These are phyloP conservation scores for Conidiobolus coronatus DNA, from an alignment of 371 early-diverging fungal genomes.

Conservation along the genomic window DNA sequence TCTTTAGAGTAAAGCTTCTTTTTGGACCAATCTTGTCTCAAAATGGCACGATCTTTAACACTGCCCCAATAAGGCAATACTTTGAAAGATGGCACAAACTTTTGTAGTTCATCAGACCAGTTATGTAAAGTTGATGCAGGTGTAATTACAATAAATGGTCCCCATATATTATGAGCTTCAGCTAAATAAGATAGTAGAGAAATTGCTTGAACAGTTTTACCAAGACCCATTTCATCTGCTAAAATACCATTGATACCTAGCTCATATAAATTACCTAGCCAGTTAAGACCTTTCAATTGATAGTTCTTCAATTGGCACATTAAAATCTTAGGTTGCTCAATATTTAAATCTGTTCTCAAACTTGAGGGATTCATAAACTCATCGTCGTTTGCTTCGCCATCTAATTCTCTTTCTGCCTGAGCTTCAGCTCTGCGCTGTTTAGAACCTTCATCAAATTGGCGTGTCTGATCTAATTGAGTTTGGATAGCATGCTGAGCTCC, in stretches of 20 bases:
- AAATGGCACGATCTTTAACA: conserved; percentile 60
- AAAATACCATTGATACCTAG: conserved; percentile 95
- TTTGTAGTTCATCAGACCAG: conserved; percentile 89
- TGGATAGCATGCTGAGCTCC: conserved; percentile 61
- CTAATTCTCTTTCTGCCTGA: neutral
- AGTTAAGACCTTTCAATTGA: conserved; percentile 96
- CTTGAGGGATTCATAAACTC: conserved; percentile 68
- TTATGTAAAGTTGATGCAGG: conserved; percentile 93
- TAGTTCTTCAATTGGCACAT: conserved; percentile 78
- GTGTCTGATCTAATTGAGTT: conserved; percentile 40
- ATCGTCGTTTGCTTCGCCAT: conserved; percentile 10
- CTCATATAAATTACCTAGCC: conserved; percentile 92
- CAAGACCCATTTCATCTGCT: conserved; percentile 22
- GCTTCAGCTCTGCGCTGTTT: conserved; percentile 7
- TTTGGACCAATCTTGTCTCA: conserved; percentile 64
- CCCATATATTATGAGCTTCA: conserved; percentile 74
- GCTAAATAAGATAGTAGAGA: conserved; percentile 77
- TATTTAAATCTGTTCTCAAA: conserved; percentile 39
- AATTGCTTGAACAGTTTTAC: conserved; percentile 89
- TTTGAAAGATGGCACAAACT: conserved; percentile 76
- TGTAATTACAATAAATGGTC: conserved; percentile 89
- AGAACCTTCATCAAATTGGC: conserved; percentile 41
- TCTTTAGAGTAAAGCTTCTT: conserved; percentile 56
- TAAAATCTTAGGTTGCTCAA: conserved; percentile 69
- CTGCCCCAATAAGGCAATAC: conserved; percentile 88